Base-by-base conservation (phyloP, 2,329 filamentous ascomycete species). In the Aspergillus luchuensis region DNA sequence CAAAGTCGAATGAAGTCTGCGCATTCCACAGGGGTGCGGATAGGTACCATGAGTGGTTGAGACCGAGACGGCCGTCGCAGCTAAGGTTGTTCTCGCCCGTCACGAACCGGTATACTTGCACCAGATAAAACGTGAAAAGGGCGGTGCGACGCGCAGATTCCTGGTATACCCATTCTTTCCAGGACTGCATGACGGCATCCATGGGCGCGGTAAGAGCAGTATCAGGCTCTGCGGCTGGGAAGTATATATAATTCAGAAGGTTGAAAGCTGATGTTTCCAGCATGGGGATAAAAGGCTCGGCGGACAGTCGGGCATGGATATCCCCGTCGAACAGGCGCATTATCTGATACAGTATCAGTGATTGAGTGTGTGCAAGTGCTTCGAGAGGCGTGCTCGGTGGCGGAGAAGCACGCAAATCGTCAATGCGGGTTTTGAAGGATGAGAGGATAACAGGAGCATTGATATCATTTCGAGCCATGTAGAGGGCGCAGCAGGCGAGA, bases 71-170 rank as follows among this genome's bases (percentile, higher is more conserved):
- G 1, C 69, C 64, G 55, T 73, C 71, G 39, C 71, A 74, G 4
- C 54, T n/a, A 8, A 63, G 39, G 17, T 60, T 51, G 1, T 38
- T 48, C 3, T 65, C 61, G 0, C 64, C 66, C 6, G 65, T 69
- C n/a, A 72, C 41, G 0, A 72, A 43, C 30, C 67, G 64, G 28
- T 69, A 66, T 49, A 72, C 66, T 50, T 66, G 66, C 2, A 66
- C 60, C 28, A 85, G 76, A 47, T 82, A 84, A 62, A 81, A 81
- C 0, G 79, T 69, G 11, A 82, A 73, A 1, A 86, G 71, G 0
- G 82, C 73, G 0, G 84, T 86, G 15, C 84, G 80, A 2, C 84
- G 78, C 1, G 80, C 74, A 0, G 83, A 85, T 67, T 87, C 84
- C 10, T 84, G 78, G 19, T 85, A 74, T 2, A 84, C 71, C 81